These are phyloP conservation scores for Cercospora sp. DNA, from an alignment of 2,329 filamentous ascomycete genomes.

Conservation along the genomic window DNA sequence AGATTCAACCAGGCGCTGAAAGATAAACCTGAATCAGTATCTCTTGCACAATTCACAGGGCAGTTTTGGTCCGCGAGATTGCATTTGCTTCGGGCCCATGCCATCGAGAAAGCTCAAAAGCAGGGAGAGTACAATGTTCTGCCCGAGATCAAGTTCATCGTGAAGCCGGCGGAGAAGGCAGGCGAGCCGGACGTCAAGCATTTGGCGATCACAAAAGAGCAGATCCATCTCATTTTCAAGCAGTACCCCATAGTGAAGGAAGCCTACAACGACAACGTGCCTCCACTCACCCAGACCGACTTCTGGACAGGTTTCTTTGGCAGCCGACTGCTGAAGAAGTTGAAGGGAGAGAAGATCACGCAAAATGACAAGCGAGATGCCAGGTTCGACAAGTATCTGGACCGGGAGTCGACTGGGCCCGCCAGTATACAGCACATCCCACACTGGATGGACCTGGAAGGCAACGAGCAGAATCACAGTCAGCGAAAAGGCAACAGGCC, in stretches of 20 bases:
- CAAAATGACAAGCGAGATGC: conserved; percentile 75
- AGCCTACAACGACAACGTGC: conserved; percentile 88
- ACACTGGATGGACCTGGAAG: conserved; percentile 87
- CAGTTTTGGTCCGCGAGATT: conserved; percentile 95
- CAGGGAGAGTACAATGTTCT: conserved; percentile 92
- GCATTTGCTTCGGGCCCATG: conserved; percentile 82
- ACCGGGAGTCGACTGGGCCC: conserved; percentile 58
- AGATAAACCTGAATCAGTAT: conserved; percentile 82
- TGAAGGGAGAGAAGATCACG: conserved; percentile 83
- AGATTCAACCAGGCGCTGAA: conserved; percentile 84
- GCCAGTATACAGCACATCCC: conserved; percentile 68
- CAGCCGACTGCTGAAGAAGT: conserved; percentile 83
- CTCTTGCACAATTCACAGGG: conserved; percentile 75
- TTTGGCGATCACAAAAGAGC: conserved; percentile 84
- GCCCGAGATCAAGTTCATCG: conserved; percentile 71
- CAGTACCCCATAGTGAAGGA: conserved; percentile 89
- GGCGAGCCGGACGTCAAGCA: conserved; percentile 70
- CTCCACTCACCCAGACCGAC: conserved; percentile 65
- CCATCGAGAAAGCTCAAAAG: conserved; percentile 82
- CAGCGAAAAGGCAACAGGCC: conserved; percentile 83
- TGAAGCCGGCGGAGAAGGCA: conserved; percentile 42
- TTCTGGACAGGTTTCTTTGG: conserved; percentile 97
- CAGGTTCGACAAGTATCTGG: conserved; percentile 83
- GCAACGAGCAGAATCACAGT: conserved; percentile 92
- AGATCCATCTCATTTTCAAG: conserved; percentile 87